Base-by-base conservation (phyloP, 1,139 yeast species). In the Geotrichum aggregatum region DNA sequence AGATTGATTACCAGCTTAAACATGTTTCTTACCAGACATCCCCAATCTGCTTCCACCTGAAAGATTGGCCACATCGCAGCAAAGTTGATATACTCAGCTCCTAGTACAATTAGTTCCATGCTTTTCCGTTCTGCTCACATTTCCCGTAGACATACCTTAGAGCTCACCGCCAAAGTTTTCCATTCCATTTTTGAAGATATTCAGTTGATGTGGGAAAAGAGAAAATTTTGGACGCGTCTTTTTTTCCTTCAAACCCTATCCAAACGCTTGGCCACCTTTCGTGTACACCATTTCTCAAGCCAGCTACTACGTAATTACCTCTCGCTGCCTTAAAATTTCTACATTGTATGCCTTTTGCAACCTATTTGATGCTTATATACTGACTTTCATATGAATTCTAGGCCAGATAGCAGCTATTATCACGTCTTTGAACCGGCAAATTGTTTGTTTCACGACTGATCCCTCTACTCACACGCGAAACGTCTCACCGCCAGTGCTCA, bases 41-140 rank as follows among this genome's bases (percentile, higher is more conserved):
- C 16, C 61, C 62, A 33, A 55, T 56, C 38, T 60, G 58, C 33
- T 63, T 64, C 75, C 75, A 71, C n/a, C 57, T 43, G 51, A 71
- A 71, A 19, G 73, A 64, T 58, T 91, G 98, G 0, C 98, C 98
- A 65, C 96, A 87, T 52, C 95, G 76, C 40, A 91, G 74, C 0
- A 89, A 94, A 11, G 49, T 52, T 4, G 57, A 42, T 11, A 54
- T 36, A 19, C 38, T 31, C 6, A 54, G 48, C 34, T 54, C 58
- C 58, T 54, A 36, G 7, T 7, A 14, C 13, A n/a, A 18, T 34
- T 30, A 44, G 42, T 8, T 33, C 14, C 11, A 34, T 22, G 36
- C 16, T 13, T 22, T 22, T 30, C n/a, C n/a, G n/a, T n/a, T n/a
- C n/a, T 24, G 28, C 19, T n/a, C 6, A 35, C 21, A 24, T 19